A percentile compares a stretch with the other conserved stretches of the same genome.
Conservation (phyloP, 129 eudicot species). For the Ambrosia artemisiifolia region DNA sequence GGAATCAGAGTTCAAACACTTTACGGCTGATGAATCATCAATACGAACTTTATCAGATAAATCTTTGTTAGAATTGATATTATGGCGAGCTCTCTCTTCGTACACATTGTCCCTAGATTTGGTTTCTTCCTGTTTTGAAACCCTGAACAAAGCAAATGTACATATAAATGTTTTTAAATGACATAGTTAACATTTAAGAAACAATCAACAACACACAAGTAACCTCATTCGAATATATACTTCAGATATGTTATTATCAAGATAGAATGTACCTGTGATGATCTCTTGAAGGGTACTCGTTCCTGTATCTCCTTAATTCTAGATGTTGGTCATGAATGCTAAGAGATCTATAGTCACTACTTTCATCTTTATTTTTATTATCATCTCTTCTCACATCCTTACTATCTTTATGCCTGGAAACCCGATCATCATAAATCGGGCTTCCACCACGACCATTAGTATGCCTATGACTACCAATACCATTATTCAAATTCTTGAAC, state of each 20-base stretch:
- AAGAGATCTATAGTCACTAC: constrained; percentile 41
- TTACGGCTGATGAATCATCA: constrained; percentile 40
- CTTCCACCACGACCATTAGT: constrained; percentile 37
- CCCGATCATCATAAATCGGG: constrained; percentile 49
- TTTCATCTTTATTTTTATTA: constrained; percentile 42
- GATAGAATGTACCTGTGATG: constrained; percentile 49
- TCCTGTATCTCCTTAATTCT: constrained; percentile 41
- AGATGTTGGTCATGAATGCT: constrained; percentile 40
- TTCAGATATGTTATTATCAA: neutral
- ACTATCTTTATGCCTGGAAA: constrained; percentile 51
- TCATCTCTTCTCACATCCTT: constrained; percentile 45
- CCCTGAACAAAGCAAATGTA: constrained; percentile 35
- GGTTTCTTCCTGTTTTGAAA: constrained; percentile 54
- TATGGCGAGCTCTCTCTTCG: constrained; percentile 40
- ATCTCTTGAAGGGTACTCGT: constrained; percentile 49
- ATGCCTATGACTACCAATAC: constrained; percentile 47
- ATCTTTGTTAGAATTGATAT: constrained; percentile 43
- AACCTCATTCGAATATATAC: neutral
- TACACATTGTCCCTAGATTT: constrained; percentile 46
- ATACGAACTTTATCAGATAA: constrained; percentile 42
- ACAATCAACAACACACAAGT: constrained; percentile 15
- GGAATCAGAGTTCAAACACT: constrained; percentile 45
- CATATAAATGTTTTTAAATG: neutral
- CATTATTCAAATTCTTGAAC: constrained; percentile 55
- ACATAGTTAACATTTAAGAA: neutral